These are phyloP conservation scores for Geotrichum phurueaensis DNA, from an alignment of 1,139 yeast species.

Conservation along the genomic window DNA sequence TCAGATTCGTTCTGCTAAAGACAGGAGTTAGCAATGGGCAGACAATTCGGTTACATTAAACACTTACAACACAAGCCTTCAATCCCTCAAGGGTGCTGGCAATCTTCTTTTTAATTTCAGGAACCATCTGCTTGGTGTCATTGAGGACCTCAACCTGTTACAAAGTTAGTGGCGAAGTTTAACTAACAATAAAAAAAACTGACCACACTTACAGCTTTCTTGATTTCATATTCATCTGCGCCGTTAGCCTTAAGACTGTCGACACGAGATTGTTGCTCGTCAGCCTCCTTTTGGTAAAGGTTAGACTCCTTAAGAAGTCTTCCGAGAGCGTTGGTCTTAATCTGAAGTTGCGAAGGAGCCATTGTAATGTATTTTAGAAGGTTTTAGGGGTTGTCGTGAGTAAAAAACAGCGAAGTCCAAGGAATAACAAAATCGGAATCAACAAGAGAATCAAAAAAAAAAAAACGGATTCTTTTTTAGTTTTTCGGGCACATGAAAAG, in stretches of 20 bases:
- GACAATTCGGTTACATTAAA: not conserved
- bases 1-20: slow-evolving; percentile 43
- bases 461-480: too few species aligned
- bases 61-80: slow-evolving; percentile 36
- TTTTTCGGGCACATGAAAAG: not conserved
- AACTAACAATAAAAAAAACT: not conserved
- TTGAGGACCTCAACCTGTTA: slow-evolving; percentile 50
- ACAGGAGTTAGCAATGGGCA: not conserved
- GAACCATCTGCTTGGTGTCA: slow-evolving; percentile 64
- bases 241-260: slow-evolving; percentile 38
- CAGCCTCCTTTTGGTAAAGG: slow-evolving; percentile 58
- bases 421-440: not conserved
- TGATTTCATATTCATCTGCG: slow-evolving; percentile 65
- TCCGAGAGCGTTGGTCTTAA: slow-evolving; percentile 67
- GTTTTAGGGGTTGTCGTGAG: not conserved
- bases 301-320: slow-evolving; percentile 68
- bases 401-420: not conserved
- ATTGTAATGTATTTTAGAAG: slow-evolving; percentile 34
- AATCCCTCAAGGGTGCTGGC: slow-evolving; percentile 46
- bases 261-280: slow-evolving; percentile 50
- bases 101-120: slow-evolving; percentile 53
- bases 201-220: slow-evolving; percentile 44
- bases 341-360: slow-evolving; percentile 74
- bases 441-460: not conserved
- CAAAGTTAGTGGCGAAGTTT: slow-evolving; percentile 1